Conservation (phyloP, 352 stramenopile species). For the Peronospora belbahrii region DNA sequence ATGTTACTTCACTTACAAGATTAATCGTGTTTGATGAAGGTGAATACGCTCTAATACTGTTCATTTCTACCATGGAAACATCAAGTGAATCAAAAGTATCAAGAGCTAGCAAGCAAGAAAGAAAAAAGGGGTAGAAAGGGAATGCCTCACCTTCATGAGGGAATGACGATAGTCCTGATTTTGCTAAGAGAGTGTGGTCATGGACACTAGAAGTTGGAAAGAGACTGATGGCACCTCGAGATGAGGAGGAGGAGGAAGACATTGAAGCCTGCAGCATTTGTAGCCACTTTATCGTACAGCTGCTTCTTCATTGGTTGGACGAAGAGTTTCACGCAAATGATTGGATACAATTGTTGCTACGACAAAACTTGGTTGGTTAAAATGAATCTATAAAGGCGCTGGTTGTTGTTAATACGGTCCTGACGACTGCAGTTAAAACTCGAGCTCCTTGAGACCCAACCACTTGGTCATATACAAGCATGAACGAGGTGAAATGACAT, state of each 20-base stretch:
- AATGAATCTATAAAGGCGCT: conserved; percentile 13
- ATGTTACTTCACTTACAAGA: too few species aligned
- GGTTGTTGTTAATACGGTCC: neutral
- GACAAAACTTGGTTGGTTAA: conserved; percentile 18
- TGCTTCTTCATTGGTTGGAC: conserved; percentile 15
- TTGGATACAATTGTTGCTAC: conserved; percentile 5
- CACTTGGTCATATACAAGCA: conserved; percentile 90
- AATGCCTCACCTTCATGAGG: conserved; percentile 25
- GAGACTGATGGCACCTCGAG: conserved; percentile 8
- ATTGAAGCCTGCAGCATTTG: neutral
- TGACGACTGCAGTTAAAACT: conserved; percentile 38
- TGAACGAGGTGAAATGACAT: conserved; percentile 85
- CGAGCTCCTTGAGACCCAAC: conserved; percentile 84
- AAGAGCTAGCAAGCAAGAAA: too few species aligned
- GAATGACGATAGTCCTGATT: conserved; percentile 16
- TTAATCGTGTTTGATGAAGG: conserved; percentile 1
- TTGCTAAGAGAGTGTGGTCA: conserved; percentile 11
- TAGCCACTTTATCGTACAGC: conserved; percentile 6
- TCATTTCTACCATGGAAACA: too few species aligned
- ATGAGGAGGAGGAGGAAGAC: conserved; percentile 8
- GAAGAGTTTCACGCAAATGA: too few species aligned
- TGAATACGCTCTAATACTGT: too few species aligned
- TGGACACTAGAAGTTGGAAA: conserved; percentile 5
- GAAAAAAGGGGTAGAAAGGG: too few species aligned
- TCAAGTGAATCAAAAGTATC: too few species aligned